Conservation (phyloP, 306 rosid genomes). For the Fagus crenata region DNA sequence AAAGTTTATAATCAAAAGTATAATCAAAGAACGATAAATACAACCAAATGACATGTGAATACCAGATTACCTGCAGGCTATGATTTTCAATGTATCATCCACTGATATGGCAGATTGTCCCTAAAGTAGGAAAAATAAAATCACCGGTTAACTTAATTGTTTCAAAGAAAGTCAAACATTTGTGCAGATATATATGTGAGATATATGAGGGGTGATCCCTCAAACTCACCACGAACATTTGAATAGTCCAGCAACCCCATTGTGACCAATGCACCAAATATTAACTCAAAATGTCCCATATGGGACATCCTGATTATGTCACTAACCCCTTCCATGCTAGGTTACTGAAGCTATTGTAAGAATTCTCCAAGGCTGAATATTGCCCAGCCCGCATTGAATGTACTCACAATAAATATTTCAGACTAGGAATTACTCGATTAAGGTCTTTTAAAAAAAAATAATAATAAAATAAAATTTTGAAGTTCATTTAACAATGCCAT, state of each 20-base stretch:
- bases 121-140: slow-evolving; percentile 37
- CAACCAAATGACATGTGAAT: not conserved
- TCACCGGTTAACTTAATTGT: slow-evolving; percentile 15
- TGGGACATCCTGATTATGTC: not conserved
- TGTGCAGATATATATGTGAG: not conserved
- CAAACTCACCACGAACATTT: not conserved
- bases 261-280: not conserved
- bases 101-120: slow-evolving; percentile 93
- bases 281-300: not conserved
- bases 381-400: not conserved
- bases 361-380: not conserved
- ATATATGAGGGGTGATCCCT: not conserved
- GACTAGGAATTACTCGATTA: not conserved
- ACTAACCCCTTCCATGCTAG: not conserved
- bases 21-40: not conserved
- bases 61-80: slow-evolving; percentile 77
- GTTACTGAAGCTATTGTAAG: not conserved
- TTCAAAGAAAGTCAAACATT: not conserved
- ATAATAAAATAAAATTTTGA: no score
- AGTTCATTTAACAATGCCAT: not conserved
- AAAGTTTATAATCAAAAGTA: not conserved
- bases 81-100: slow-evolving; percentile 95
- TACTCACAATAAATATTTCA: not conserved
- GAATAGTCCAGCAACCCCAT: not conserved
- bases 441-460: not conserved